phyloP scores from a whole-genome alignment of 441 rosid species.

The Pelargonium cotyledonis region DNA sequence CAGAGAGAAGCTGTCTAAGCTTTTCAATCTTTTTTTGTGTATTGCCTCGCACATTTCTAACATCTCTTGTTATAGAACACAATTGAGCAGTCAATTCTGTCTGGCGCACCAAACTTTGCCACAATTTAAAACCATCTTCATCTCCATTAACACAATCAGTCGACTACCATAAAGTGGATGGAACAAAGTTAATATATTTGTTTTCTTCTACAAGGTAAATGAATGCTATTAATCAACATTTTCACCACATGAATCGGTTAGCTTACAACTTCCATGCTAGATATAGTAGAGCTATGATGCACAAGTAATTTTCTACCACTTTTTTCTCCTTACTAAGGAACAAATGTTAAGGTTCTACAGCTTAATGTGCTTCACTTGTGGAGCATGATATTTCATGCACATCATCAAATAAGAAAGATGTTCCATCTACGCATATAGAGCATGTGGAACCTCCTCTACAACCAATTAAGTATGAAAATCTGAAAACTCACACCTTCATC shows the following conservation, averaged over 20 bases:
- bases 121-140: slow-evolving; percentile 68
- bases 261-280: background rate
- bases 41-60: slow-evolving; percentile 91
- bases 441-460: background rate
- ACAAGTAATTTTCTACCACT: background rate
- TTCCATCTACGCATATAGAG: background rate
- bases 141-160: slow-evolving; percentile 53
- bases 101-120: slow-evolving; percentile 94
- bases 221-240: slow-evolving; percentile 10
- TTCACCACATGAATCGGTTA: slow-evolving; percentile 9
- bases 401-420: background rate
- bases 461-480: background rate
- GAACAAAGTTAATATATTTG: background rate
- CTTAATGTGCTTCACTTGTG: background rate
- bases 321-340: background rate
- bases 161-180: slow-evolving; percentile 44
- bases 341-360: background rate
- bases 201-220: background rate
- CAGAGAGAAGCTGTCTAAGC: slow-evolving; percentile 93
- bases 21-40: slow-evolving; percentile 95
- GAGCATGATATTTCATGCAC: background rate
- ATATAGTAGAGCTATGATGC: background rate
- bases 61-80: slow-evolving; percentile 82
- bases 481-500: slow-evolving; percentile 51
- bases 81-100: slow-evolving; percentile 92